phyloP scores from a whole-genome alignment of 352 stramenopile species.

The Blastocystis sp. region DNA sequence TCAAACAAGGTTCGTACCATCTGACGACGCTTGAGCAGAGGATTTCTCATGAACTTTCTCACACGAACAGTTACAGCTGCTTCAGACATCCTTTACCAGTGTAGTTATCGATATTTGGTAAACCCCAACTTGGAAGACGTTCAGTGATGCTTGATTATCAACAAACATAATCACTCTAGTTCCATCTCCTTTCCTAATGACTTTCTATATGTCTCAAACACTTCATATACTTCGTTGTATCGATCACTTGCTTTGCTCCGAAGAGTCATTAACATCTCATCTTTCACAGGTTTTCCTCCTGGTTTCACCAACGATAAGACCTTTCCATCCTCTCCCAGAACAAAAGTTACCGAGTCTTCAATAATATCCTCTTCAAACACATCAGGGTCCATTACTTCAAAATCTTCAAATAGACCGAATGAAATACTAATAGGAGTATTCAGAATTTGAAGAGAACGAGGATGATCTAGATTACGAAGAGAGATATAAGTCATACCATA shows the following conservation, averaged over 20 bases:
- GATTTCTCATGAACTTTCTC: slow-evolving; percentile 63
- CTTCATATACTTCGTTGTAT: slow-evolving; percentile 11
- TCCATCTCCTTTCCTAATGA: background rate
- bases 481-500: background rate
- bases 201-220: slow-evolving; percentile 6
- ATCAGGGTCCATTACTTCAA: slow-evolving; percentile 54
- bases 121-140: background rate
- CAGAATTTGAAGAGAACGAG: background rate
- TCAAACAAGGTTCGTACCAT: background rate
- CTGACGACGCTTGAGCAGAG: slow-evolving; percentile 61
- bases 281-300: slow-evolving; percentile 15
- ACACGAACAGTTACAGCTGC: slow-evolving; percentile 61
- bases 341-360: slow-evolving; percentile 26
- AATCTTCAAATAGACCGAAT: slow-evolving; percentile 56
- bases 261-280: background rate
- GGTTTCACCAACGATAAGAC: slow-evolving; percentile 37
- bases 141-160: slow-evolving; percentile 39
- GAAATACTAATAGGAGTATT: background rate
- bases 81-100: slow-evolving; percentile 60
- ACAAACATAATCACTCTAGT: slow-evolving; percentile 38
- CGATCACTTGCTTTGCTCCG: background rate
- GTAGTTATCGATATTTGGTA: slow-evolving; percentile 32
- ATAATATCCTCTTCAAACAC: slow-evolving; percentile 50
- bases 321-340: slow-evolving; percentile 23
- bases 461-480: background rate